Evolutionary conservation across 1,284 basidiomycete genomes (phyloP).

Genomic region (Melanopsichium pennsylvanicum): DNA sequence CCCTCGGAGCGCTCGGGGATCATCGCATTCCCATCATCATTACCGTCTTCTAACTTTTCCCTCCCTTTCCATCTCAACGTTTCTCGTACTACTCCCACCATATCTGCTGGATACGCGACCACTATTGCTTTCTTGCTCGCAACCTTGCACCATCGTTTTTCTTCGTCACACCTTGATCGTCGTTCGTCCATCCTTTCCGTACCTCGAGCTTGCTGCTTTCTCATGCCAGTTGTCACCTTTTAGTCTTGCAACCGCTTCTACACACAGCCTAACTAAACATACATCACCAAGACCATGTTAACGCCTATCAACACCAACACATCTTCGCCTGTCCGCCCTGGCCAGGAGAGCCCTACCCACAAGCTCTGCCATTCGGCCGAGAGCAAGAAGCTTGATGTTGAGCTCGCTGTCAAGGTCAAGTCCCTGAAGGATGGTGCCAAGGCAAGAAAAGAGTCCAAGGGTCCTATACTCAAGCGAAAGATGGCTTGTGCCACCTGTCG

Average conservation of each 20-base stretch:
- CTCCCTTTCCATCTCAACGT: slow-evolving; percentile 2
- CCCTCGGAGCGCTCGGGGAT: slow-evolving; percentile 50
- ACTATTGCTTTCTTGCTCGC: slow-evolving; percentile 10
- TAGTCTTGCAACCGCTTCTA: neutral
- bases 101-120: slow-evolving; percentile 16
- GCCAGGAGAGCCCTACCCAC: slow-evolving; percentile 41
- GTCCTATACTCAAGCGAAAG: slow-evolving; percentile 48
- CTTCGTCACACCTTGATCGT: slow-evolving; percentile 6
- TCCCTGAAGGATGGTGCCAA: slow-evolving; percentile 43
- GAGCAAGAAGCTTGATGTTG: slow-evolving; percentile 44
- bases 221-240: slow-evolving; percentile 2
- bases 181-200: slow-evolving; percentile 19
- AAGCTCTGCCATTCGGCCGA: slow-evolving; percentile 39
- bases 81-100: slow-evolving; percentile 30
- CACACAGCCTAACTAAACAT: too few species aligned
- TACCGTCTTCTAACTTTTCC: slow-evolving; percentile 16
- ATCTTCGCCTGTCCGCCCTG: slow-evolving; percentile 26
- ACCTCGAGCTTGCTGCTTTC: slow-evolving; percentile 18
- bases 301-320: slow-evolving; percentile 47
- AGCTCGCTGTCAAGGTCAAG: slow-evolving; percentile 42
- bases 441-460: slow-evolving; percentile 45
- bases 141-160: slow-evolving; percentile 20
- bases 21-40: slow-evolving; percentile 24
- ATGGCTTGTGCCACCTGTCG: slow-evolving; percentile 51
- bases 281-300: slow-evolving; percentile 26